Evolutionary conservation across 164 flowering plant genomes (phyloP).

Genomic region (Vitis cinerea): DNA sequence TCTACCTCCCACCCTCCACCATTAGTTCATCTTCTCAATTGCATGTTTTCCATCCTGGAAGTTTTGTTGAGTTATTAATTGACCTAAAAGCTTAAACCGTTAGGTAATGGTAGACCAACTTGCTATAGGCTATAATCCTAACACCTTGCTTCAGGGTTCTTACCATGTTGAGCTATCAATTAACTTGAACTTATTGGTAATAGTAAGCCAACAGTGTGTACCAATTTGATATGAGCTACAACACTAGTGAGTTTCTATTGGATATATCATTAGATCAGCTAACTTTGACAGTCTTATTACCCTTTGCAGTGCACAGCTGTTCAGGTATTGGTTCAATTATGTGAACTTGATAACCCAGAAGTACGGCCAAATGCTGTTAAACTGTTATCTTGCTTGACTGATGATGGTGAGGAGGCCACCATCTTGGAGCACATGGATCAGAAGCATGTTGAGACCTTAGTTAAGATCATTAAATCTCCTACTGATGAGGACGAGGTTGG

Average conservation of each 20-base stretch:
- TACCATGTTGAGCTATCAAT: too few relatives aligned
- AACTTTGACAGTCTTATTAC: conserved; percentile 1
- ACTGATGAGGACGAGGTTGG: conserved; percentile 47
- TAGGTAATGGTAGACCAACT: too few relatives aligned
- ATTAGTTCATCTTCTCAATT: too few relatives aligned
- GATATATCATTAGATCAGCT: not conserved
- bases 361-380: conserved; percentile 58
- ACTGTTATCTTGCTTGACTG: conserved; percentile 51
- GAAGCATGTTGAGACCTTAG: conserved; percentile 42
- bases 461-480: conserved; percentile 41
- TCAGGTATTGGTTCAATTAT: conserved; percentile 48
- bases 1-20: too few relatives aligned
- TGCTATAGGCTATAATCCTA: too few relatives aligned
- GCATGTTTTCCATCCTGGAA: too few relatives aligned
- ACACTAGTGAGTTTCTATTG: not conserved
- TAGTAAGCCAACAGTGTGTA: too few relatives aligned
- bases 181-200: too few relatives aligned
- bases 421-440: conserved; percentile 45
- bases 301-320: conserved; percentile 47
- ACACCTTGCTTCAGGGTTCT: too few relatives aligned
- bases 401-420: conserved; percentile 33
- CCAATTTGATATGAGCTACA: too few relatives aligned
- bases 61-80: too few relatives aligned
- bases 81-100: too few relatives aligned
- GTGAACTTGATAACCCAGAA: conserved; percentile 34